These are phyloP conservation scores for Amylostereum areolatum DNA, from an alignment of 1,284 basidiomycete genomes.

Conservation along the genomic window DNA sequence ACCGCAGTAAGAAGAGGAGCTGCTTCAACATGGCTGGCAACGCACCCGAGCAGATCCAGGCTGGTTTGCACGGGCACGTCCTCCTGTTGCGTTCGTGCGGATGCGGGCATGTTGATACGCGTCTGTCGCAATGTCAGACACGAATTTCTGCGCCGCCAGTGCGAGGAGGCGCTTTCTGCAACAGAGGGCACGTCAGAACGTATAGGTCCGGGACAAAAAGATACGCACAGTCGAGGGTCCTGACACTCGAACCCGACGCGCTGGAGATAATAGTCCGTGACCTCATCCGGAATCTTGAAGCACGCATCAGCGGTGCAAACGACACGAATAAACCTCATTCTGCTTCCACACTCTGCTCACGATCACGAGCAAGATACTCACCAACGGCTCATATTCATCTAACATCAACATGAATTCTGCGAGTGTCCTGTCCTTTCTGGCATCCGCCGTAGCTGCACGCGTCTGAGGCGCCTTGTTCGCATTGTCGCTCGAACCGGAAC, in stretches of 20 bases:
- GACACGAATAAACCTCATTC: background rate
- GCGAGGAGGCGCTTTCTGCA: slow-evolving; percentile 88
- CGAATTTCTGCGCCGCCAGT: slow-evolving; percentile 96
- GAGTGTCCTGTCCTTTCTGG: slow-evolving; percentile 82
- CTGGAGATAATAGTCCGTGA: slow-evolving; percentile 97
- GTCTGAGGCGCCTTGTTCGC: slow-evolving; percentile 37
- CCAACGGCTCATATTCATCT: slow-evolving; percentile 94
- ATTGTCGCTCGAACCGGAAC: background rate
- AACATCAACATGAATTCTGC: slow-evolving; percentile 95
- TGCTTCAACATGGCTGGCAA: slow-evolving; percentile 3
- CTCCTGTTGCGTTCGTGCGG: slow-evolving; percentile 73
- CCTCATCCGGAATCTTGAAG: slow-evolving; percentile 92
- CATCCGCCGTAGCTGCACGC: slow-evolving; percentile 74
- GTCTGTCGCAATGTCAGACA: slow-evolving; percentile 95
- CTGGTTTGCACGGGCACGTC: slow-evolving; percentile 57
- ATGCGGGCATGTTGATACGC: slow-evolving; percentile 98
- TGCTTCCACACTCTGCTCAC: background rate
- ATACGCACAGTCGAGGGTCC: slow-evolving; percentile 80
- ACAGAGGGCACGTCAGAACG: background rate
- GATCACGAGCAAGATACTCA: slow-evolving; percentile 31
- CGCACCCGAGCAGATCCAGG: slow-evolving; percentile 58
- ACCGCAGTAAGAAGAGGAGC: background rate
- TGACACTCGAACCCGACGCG: slow-evolving; percentile 95
- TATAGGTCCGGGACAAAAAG: slow-evolving; percentile 1
- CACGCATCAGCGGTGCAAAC: background rate